phyloP scores from a whole-genome alignment of 2,329 filamentous ascomycete species.

The Malbranchea zuffiana region DNA sequence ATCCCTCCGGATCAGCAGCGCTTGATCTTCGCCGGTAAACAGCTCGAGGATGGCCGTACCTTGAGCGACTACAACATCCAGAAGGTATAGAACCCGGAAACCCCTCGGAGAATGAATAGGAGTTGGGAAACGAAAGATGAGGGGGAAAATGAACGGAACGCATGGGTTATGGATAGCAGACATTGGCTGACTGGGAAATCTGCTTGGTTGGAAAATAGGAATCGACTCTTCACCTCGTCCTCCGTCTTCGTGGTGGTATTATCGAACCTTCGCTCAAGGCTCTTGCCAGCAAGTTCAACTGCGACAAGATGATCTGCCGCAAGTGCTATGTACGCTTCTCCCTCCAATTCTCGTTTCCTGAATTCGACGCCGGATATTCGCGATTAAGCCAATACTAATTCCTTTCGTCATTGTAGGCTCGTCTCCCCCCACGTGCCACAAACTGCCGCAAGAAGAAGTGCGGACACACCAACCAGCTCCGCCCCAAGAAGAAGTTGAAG shows the following conservation, averaged over 20 bases:
- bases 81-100: conserved; percentile 57
- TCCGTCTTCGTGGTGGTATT: conserved; percentile 48
- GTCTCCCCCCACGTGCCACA: conserved; percentile 94
- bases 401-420: conserved; percentile 40
- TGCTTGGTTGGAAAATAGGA: conserved; percentile 38
- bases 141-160: neutral
- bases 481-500: conserved; percentile 99
- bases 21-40: conserved; percentile 60
- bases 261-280: conserved; percentile 49
- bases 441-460: conserved; percentile 99
- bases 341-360: conserved; percentile 7
- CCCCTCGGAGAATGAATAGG: conserved; percentile 51
- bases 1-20: conserved; percentile 61
- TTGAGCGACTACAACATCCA: conserved; percentile 46
- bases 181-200: conserved; percentile 24
- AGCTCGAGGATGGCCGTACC: conserved; percentile 44
- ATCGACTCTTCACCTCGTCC: conserved; percentile 53
- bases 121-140: neutral
- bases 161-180: conserved; percentile 1
- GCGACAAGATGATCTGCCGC: conserved; percentile 99
- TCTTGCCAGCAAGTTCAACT: conserved; percentile 89
- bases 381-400: neutral
- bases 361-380: too few species aligned
- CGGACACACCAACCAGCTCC: conserved; percentile 99
- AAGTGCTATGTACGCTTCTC: conserved; percentile 86